These are phyloP conservation scores for Tricholoma sp. DNA, from an alignment of 768 basidiomycete genomes.

Conservation along the genomic window DNA sequence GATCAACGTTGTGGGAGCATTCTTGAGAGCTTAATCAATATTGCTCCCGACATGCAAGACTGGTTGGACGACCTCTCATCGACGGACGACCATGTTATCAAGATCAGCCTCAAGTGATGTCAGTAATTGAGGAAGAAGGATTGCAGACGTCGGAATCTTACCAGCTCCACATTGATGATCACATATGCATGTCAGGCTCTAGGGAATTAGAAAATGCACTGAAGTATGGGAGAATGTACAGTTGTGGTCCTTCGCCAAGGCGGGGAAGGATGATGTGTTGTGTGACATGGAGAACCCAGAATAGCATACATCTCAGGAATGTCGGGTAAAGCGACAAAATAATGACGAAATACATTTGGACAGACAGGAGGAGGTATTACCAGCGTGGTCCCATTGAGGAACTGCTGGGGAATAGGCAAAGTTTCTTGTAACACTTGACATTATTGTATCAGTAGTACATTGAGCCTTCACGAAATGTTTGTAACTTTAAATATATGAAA, in stretches of 20 bases:
- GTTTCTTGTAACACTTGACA: no score
- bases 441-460: no score
- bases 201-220: slow-evolving; percentile 12
- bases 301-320: slow-evolving; percentile 7
- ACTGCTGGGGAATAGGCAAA: no score
- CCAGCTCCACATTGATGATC: slow-evolving; percentile 44
- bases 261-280: slow-evolving; percentile 10
- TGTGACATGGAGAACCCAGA: slow-evolving; percentile 6
- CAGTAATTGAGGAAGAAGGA: slow-evolving; percentile 12
- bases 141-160: slow-evolving; percentile 20
- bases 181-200: slow-evolving; percentile 13
- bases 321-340: slow-evolving; percentile 7
- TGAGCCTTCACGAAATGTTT: no score
- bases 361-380: no score
- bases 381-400: no score
- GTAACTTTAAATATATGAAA: no score
- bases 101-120: slow-evolving; percentile 14
- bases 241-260: slow-evolving; percentile 11
- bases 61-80: slow-evolving; percentile 13
- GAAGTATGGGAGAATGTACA: slow-evolving; percentile 13
- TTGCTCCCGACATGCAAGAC: slow-evolving; percentile 7
- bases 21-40: slow-evolving; percentile 8
- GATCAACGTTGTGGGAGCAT: slow-evolving; percentile 18
- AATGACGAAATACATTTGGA: not conserved
- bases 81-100: slow-evolving; percentile 15